Evolutionary conservation across 768 basidiomycete genomes (phyloP).

Genomic region (Xanthoconium stramineum): DNA sequence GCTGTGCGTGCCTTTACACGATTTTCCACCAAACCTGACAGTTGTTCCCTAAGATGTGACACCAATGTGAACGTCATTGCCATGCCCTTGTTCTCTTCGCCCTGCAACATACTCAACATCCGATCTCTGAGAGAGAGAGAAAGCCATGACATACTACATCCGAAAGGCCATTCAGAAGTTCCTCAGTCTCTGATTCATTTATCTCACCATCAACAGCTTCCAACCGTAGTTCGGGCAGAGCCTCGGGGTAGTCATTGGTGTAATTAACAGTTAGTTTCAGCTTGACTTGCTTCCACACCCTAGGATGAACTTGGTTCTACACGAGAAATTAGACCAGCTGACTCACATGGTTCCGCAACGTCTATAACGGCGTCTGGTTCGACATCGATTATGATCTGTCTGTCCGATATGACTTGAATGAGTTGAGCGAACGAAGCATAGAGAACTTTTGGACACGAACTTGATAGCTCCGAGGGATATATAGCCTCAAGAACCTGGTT

Average conservation of each 20-base stretch:
- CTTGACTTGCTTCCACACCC: conserved; percentile 55
- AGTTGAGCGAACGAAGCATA: conserved; percentile 42
- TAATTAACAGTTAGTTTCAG: conserved; percentile 74
- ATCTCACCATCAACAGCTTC: conserved; percentile 63
- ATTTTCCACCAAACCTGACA: conserved; percentile 58
- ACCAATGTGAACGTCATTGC: conserved; percentile 98
- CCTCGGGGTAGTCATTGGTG: conserved; percentile 80
- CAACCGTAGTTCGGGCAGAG: conserved; percentile 68
- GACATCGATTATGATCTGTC: conserved; percentile 75
- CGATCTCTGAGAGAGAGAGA: background rate
- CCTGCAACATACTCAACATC: conserved; percentile 39
- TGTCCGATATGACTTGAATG: conserved; percentile 79
- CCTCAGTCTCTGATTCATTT: conserved; percentile 52
- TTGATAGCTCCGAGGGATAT: conserved; percentile 89
- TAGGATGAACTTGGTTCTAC: conserved; percentile 9
- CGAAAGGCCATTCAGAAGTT: conserved; percentile 55
- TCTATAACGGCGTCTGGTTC: conserved; percentile 81
- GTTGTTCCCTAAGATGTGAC: conserved; percentile 75
- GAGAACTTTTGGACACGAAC: conserved; percentile 55
- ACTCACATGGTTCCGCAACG: conserved; percentile 54
- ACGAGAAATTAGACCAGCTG: background rate
- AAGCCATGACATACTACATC: conserved; percentile 45
- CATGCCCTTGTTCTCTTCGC: conserved; percentile 87
- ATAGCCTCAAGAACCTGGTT: conserved; percentile 89
- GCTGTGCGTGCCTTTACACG: conserved; percentile 54